Conservation (phyloP, 176 grass and related monocot species). For the Zizania latifolia region DNA sequence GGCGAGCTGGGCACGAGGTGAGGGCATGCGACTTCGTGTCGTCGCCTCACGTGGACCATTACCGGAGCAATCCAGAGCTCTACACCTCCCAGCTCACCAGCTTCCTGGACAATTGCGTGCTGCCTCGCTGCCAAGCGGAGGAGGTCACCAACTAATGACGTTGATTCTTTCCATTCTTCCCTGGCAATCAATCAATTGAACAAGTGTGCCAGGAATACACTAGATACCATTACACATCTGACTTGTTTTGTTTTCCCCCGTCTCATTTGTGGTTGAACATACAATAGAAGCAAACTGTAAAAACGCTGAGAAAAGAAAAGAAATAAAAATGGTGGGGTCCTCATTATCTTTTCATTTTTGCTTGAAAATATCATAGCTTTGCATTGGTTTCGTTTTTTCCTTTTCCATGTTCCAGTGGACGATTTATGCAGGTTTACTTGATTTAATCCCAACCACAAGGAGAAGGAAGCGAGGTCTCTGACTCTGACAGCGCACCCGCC, state of each 20-base stretch:
- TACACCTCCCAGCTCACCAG: constrained; percentile 57
- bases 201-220: constrained; percentile 10
- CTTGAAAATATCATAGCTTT: too few species aligned
- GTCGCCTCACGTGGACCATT: constrained; percentile 82
- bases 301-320: not conserved
- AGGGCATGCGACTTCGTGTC: constrained; percentile 71
- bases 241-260: not conserved
- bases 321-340: not conserved
- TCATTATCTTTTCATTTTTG: too few species aligned
- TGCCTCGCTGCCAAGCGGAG: constrained; percentile 1
- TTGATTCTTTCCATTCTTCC: constrained; percentile 14
- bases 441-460: too few species aligned
- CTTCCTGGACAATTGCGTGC: constrained; percentile 68
- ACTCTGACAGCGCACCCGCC: too few species aligned
- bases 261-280: not conserved
- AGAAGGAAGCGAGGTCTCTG: too few species aligned
- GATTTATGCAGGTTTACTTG: too few species aligned
- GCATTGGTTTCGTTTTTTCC: too few species aligned
- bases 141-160: not conserved
- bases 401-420: too few species aligned
- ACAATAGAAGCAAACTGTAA: too few species aligned
- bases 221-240: not conserved
- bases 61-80: constrained; percentile 62
- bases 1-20: constrained; percentile 45
- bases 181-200: constrained; percentile 32